These are phyloP conservation scores for Calycina herbarum DNA, from an alignment of 2,329 filamentous ascomycete genomes.

Conservation along the genomic window DNA sequence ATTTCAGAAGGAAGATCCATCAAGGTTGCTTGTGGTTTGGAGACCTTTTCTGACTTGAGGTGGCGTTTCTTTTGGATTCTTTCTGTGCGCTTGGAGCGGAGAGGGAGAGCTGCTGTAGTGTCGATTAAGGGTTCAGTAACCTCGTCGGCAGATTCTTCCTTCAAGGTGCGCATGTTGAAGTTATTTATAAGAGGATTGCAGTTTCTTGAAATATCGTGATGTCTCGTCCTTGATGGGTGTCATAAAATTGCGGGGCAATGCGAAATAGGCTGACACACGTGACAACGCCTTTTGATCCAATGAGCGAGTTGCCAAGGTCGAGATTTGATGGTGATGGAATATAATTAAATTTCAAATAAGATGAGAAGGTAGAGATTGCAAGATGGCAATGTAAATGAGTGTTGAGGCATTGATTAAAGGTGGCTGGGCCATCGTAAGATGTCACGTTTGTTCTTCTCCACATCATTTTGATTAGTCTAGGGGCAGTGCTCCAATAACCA, in stretches of 20 bases:
- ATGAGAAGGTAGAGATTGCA: too few species aligned
- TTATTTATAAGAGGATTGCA: neutral
- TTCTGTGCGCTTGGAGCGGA: conserved; percentile 54
- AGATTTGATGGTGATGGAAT: too few species aligned
- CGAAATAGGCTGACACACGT: neutral
- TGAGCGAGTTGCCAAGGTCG: too few species aligned
- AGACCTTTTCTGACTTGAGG: conserved; percentile 41
- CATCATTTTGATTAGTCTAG: too few species aligned
- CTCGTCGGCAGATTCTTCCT: neutral
- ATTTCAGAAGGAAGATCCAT: conserved; percentile 55
- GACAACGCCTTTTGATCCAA: too few species aligned
- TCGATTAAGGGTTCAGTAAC: conserved; percentile 46
- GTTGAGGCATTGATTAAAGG: too few species aligned
- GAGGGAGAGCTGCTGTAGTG: conserved; percentile 48
- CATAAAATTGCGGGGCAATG: neutral
- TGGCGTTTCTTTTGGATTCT: conserved; percentile 47
- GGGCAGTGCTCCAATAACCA: too few species aligned
- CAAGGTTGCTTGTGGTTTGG: conserved; percentile 39
- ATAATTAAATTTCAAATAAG: too few species aligned
- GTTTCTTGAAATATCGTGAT: neutral
- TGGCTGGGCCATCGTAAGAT: too few species aligned
- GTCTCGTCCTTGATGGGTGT: neutral
- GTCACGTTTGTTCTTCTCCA: too few species aligned
- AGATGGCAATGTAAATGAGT: too few species aligned
- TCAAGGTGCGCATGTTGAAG: neutral